Conservation (phyloP, 352 stramenopile genomes). For the Pythium brachiatum region DNA sequence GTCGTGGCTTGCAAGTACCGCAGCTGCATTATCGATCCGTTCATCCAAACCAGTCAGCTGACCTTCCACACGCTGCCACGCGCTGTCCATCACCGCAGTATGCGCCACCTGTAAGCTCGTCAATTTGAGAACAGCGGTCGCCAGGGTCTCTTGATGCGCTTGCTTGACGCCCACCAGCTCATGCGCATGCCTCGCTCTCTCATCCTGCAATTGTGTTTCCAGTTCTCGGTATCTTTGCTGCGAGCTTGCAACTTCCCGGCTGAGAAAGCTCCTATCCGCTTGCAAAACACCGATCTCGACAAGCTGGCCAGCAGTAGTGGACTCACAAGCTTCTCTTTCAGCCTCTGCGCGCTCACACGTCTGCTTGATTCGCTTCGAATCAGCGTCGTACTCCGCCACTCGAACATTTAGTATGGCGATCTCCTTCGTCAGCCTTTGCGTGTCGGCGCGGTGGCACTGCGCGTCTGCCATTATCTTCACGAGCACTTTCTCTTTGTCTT, state of each 20-base stretch:
- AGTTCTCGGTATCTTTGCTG: background rate
- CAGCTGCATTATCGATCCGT: no score
- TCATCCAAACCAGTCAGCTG: background rate
- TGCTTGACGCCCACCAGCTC: background rate
- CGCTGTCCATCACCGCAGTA: background rate
- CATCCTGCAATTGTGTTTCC: background rate
- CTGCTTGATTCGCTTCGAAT: background rate
- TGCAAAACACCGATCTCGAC: slow-evolving; percentile 11
- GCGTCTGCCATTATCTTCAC: background rate
- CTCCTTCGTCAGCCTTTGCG: background rate
- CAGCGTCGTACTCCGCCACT: background rate
- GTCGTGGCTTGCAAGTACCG: no score
- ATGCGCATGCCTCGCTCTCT: background rate
- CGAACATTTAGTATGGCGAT: background rate
- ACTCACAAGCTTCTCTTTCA: background rate
- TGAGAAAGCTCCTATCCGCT: background rate
- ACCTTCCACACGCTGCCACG: background rate
- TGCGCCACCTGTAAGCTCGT: background rate
- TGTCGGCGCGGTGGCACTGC: background rate
- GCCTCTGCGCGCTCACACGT: background rate
- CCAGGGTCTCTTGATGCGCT: background rate
- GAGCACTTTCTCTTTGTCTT: background rate
- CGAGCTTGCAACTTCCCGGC: background rate
- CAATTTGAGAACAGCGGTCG: background rate
- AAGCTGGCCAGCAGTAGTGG: background rate